Evolutionary conservation across 2,329 filamentous ascomycete genomes (phyloP).

Genomic region (Diaporthe batatas): DNA sequence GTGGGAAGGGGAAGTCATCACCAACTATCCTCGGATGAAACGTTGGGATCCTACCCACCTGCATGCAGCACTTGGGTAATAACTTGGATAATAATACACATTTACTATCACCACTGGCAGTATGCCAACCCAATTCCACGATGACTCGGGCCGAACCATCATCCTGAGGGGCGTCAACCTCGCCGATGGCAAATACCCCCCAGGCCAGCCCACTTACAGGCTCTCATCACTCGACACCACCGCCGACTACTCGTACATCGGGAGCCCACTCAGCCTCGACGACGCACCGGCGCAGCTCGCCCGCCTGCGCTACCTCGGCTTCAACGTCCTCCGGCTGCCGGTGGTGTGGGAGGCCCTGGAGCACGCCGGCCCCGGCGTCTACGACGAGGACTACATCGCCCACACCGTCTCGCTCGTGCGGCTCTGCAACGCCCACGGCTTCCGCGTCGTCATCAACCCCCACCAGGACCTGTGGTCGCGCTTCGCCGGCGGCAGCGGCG

Average conservation of each 20-base stretch:
- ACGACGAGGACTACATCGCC: constrained; percentile 46
- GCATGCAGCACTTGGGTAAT: too few relatives aligned
- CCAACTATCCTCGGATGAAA: background rate
- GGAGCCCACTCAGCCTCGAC: constrained; percentile 36
- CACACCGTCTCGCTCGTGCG: constrained; percentile 42
- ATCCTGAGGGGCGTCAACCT: constrained; percentile 46
- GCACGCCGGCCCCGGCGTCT: constrained; percentile 45
- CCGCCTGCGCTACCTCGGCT: constrained; percentile 44
- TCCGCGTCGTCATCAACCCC: constrained; percentile 46
- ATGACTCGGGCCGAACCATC: constrained; percentile 41
- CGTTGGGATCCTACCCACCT: background rate
- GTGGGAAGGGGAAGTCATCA: background rate
- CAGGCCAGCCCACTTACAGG: constrained; percentile 42
- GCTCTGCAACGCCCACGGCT: constrained; percentile 43
- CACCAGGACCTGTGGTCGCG: constrained; percentile 48
- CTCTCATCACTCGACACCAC: constrained; percentile 41
- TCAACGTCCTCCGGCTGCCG: constrained; percentile 45
- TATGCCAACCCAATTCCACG: constrained; percentile 33
- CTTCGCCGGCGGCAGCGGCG: constrained; percentile 45
- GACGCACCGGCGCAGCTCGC: constrained; percentile 43
- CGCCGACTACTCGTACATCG: constrained; percentile 31
- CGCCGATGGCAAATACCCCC: constrained; percentile 45
- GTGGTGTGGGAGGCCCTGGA: constrained; percentile 47
- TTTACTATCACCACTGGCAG: background rate
- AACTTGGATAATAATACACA: background rate